These are phyloP conservation scores for Umbilicus rupestris DNA, from an alignment of 164 flowering plant species.

Conservation along the genomic window DNA sequence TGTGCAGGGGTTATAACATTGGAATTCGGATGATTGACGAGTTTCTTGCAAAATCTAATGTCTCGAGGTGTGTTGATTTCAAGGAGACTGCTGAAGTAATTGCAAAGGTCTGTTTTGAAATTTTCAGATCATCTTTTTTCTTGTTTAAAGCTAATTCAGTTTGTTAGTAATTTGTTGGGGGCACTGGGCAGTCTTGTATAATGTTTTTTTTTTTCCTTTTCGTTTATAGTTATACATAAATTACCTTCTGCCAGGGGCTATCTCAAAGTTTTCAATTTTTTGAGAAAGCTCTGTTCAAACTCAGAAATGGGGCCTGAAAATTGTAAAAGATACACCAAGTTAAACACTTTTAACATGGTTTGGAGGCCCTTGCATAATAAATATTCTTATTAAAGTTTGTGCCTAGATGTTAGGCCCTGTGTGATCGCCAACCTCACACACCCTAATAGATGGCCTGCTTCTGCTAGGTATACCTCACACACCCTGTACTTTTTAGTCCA, in stretches of 20 bases:
- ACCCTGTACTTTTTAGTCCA: background rate
- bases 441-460: no score
- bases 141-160: background rate
- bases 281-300: no score
- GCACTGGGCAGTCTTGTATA: background rate
- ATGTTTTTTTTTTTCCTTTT: background rate
- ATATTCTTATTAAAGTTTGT: no score
- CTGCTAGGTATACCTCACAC: no score
- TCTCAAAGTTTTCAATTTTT: no score
- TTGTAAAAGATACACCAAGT: no score
- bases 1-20: constrained; percentile 91
- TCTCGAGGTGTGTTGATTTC: constrained; percentile 86
- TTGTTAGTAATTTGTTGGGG: background rate
- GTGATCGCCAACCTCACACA: no score
- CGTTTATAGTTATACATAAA: background rate
- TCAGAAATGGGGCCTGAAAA: no score
- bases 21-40: constrained; percentile 88
- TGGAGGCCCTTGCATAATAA: no score
- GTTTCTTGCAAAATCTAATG: constrained; percentile 88
- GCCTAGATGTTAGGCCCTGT: no score
- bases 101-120: constrained; percentile 55
- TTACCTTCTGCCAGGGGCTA: no score
- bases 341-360: no score
- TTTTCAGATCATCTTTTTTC: background rate
- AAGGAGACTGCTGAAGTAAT: constrained; percentile 93